A percentile compares a stretch with the other conserved stretches of the same genome.
phyloP scores from a whole-genome alignment of 2,329 filamentous ascomycete genomes.

The Neurospora sp. region DNA sequence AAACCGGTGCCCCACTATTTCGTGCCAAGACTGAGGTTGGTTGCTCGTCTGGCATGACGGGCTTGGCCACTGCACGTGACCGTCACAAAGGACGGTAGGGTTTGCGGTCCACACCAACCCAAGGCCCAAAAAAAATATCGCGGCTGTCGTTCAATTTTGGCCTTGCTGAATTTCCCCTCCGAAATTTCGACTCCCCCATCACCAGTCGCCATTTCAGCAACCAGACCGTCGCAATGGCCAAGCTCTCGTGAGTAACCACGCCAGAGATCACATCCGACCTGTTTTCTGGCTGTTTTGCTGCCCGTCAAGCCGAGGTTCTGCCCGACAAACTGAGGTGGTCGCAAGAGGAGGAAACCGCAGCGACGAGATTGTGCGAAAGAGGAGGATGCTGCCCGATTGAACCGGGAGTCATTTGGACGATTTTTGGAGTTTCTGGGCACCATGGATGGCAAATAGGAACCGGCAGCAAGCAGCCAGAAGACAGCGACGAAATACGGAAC shows the following conservation, averaged over 20 bases:
- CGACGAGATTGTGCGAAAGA: neutral
- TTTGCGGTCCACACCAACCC: slow-evolving; percentile 19
- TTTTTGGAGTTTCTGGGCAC: neutral
- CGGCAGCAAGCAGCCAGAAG: neutral
- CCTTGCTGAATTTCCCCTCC: slow-evolving; percentile 12
- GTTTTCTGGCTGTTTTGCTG: neutral
- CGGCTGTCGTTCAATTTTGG: slow-evolving; percentile 17
- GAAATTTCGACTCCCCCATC: slow-evolving; percentile 20
- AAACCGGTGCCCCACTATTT: neutral
- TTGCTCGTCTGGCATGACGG: neutral
- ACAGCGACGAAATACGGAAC: neutral
- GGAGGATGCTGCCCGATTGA: neutral
- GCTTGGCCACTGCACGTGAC: slow-evolving; percentile 15
- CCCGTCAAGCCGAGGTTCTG: neutral
- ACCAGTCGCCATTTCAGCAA: slow-evolving; percentile 20
- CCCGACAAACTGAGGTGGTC: neutral
- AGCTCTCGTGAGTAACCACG: slow-evolving; percentile 45
- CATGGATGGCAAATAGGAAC: neutral
- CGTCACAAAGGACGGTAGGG: slow-evolving; percentile 17
- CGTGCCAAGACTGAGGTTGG: neutral
- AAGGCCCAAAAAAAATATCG: slow-evolving; percentile 18
- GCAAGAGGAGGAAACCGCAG: neutral
- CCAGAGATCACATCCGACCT: neutral
- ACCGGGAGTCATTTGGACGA: neutral
- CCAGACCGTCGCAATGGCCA: slow-evolving; percentile 49